Evolutionary conservation across 225 moss, liverwort and hornwort species (phyloP), one percentile per base, ranked within the genome.

Genomic region (Takakia lepidozioides): DNA sequence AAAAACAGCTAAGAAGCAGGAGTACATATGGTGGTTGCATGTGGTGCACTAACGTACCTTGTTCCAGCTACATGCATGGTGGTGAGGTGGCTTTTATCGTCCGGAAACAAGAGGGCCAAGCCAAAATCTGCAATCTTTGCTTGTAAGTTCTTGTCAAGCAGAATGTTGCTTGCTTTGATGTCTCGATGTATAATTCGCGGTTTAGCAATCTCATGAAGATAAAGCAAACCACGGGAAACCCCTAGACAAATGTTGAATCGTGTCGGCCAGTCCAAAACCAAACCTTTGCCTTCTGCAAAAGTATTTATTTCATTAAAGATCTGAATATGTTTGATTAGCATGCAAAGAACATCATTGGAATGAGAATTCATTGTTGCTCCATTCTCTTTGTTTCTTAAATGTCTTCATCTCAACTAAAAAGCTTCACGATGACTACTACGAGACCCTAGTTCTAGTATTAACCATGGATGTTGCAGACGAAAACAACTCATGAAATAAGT

Each of bases 101-200:
- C 13, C 11, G 34, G 47, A 18, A 60, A 61, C 2, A 62, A 36
- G 9, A 39, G 47, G 0, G 66, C 66, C 17, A 72, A 58, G n/a
- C 66, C 72, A 50, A 72, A 72, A 48, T 72, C 66, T 8, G 50
- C 72, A 66, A 72, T 66, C 56, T 66, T 66, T 2, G 58, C 43
- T 52, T 58, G 51, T 3, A 21, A 25, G 13, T 65, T 39, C 16
- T 45, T 58, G 42, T 58, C 65, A 0, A 65, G 42, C 29, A 65
- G 57, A 51, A 57, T 65, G 16, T 65, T 65, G 8, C 27, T 27
- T 32, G 57, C 43, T 51, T 65, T 65, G 41, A 65, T 65, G 15
- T 65, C 65, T 19, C 65, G 44, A 38, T 66, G 66, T 25, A 58
- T 66, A 6, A 56, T 56, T 2, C 7, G 27, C 2, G 56, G 56